Percentiles rank a stretch among this genome's conserved stretches.
These are phyloP conservation scores for Metschnikowia vanudenii DNA, from an alignment of 805 yeast species.

Conservation along the genomic window DNA sequence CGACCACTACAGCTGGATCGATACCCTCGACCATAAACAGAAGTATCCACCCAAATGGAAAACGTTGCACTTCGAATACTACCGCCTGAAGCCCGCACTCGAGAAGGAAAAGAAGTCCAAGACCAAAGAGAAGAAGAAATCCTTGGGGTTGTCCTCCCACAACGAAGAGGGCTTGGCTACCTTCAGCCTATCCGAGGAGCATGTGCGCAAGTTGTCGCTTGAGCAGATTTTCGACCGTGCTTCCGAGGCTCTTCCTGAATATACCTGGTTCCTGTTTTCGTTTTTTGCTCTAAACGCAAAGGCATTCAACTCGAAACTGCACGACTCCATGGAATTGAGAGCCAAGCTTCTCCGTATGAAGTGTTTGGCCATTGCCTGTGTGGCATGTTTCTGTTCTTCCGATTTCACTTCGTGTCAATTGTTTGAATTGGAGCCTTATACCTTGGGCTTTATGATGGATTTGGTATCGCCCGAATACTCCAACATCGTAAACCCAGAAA, in stretches of 20 bases:
- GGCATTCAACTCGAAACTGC: conserved; percentile 60
- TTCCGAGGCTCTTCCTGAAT: conserved; percentile 53
- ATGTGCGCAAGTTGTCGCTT: conserved; percentile 50
- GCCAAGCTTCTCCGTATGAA: conserved; percentile 60
- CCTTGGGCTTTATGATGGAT: conserved; percentile 67
- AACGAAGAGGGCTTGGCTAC: conserved; percentile 49
- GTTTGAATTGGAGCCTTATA: conserved; percentile 68
- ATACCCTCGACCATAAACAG: conserved; percentile 41
- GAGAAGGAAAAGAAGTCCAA: conserved; percentile 14
- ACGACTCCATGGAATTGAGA: conserved; percentile 55
- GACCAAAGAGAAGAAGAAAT: conserved; percentile 11
- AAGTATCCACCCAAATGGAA: conserved; percentile 59
- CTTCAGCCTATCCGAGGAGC: conserved; percentile 53
- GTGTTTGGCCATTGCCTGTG: conserved; percentile 64
- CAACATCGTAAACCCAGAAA: conserved; percentile 45
- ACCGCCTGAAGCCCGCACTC: conserved; percentile 13
- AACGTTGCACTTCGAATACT: conserved; percentile 53
- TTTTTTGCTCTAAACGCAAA: conserved; percentile 64
- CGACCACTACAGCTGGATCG: conserved; percentile 47
- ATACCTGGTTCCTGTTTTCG: conserved; percentile 63
- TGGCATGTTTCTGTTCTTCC: conserved; percentile 55
- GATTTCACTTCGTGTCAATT: conserved; percentile 61
- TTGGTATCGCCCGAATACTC: conserved; percentile 64
- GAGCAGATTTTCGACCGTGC: conserved; percentile 69
- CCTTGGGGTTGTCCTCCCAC: conserved; percentile 7